These are phyloP conservation scores for Acacia pycnantha DNA, from an alignment of 331 rosid species.

Conservation along the genomic window DNA sequence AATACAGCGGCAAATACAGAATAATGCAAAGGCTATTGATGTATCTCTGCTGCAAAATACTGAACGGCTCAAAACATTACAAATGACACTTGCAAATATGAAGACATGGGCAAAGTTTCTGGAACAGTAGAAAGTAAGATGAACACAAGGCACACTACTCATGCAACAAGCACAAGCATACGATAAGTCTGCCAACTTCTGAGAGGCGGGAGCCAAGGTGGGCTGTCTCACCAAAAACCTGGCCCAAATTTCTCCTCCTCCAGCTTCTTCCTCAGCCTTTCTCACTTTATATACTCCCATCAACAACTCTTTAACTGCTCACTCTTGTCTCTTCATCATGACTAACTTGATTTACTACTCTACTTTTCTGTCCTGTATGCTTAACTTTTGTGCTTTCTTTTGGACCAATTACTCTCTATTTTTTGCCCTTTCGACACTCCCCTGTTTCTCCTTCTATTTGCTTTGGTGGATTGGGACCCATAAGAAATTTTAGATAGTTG, in stretches of 20 bases:
- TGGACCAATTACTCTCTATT: neutral
- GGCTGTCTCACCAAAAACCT: neutral
- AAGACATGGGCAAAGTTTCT: neutral
- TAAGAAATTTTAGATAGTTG: neutral
- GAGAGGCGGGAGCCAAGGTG: neutral
- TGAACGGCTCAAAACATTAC: neutral
- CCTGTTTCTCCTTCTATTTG: neutral
- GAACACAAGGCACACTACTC: neutral
- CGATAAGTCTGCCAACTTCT: neutral
- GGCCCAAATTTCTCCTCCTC: neutral
- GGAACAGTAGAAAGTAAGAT: neutral
- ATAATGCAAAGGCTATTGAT: neutral
- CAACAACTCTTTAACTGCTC: neutral
- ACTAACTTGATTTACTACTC: neutral
- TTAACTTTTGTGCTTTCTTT: too few species aligned
- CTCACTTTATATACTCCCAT: neutral
- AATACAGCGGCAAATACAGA: neutral
- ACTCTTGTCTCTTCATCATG: neutral
- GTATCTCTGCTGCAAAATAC: neutral
- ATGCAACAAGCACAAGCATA: neutral
- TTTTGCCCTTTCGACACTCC: neutral
- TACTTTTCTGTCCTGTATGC: neutral
- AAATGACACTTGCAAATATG: neutral
- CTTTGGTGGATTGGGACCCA: neutral
- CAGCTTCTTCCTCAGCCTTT: neutral